Base-by-base conservation (phyloP, 2,329 filamentous ascomycete species). In the Colletotrichum sojae region DNA sequence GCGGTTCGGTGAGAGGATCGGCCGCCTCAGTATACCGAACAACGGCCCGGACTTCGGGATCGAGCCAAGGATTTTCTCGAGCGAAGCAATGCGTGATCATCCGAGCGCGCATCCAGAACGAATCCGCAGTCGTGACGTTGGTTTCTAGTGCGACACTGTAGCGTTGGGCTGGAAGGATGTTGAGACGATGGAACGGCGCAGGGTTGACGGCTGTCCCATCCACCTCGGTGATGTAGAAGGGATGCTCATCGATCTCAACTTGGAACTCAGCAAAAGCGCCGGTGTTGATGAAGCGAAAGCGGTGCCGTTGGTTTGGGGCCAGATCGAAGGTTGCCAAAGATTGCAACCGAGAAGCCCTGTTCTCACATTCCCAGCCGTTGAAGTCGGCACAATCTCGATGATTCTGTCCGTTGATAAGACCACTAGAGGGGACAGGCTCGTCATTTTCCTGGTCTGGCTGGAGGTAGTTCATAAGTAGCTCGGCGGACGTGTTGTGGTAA, bases 241-340 rank as follows among this genome's bases (percentile, higher is more conserved):
- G 76, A 72, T 94, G 92, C 57, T 88, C 87, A 71, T 94, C 92
- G 53, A 94, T 83, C 75, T 89, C 89, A 31, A 94, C 85, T 74
- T 94, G 91, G 71, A 94, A 92, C 75, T 90, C 89, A 2, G 91
- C 90, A 74, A 93, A 92, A 0, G 89, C 90, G 12, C 90, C 92
- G 9, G 91, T 86, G 71, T 94, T 94, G 71, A 92, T 83, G 71
- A 94, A 84, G 15, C 91, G 88, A 56, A 94, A 80, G 51, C 90
- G 86, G 72, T 94, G 92, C 1, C 84, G 85, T 57, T 86, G 84
- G 2, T 86, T 85, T 2, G 85, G 82, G n/a, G 84, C 75, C 5
- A 90, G 78, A 20, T 83, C 78, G 1, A 82, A 72, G 0, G 74
- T 73, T 0, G 78, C 75, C 2, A 80, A 77, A 0, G 78, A 74